Percentiles rank a stretch among this genome's conserved stretches.
Evolutionary conservation across 1,284 basidiomycete species (phyloP).

Genomic region (Trichosporon ovoides): DNA sequence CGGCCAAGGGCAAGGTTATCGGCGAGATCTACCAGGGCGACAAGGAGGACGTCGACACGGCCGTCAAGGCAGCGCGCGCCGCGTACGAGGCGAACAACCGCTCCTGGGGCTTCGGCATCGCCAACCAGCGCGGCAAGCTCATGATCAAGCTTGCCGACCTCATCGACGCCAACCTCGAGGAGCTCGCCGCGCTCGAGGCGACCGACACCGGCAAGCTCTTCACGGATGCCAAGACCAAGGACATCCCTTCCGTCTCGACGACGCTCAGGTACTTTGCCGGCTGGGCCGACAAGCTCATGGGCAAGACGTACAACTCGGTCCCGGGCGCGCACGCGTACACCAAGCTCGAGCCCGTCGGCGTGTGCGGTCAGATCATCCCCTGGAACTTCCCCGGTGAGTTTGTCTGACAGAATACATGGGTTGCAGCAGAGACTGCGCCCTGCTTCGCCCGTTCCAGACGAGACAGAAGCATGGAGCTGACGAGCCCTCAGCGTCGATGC

Average conservation of each 20-base stretch:
- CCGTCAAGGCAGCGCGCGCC: conserved; percentile 74
- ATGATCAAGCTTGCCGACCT: conserved; percentile 82
- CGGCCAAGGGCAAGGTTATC: conserved; percentile 56
- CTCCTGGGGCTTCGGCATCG: conserved; percentile 57
- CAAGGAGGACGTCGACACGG: conserved; percentile 68
- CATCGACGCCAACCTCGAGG: conserved; percentile 67
- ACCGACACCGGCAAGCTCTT: conserved; percentile 82
- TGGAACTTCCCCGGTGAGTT: conserved; percentile 60
- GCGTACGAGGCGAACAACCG: conserved; percentile 67
- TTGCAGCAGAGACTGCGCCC: neutral
- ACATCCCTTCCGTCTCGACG: conserved; percentile 73
- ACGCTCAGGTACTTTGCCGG: conserved; percentile 60
- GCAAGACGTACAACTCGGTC: conserved; percentile 50
- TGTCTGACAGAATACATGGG: conserved; percentile 10
- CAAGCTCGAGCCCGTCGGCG: conserved; percentile 50
- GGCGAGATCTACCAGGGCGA: conserved; percentile 34
- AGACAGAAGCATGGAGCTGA: neutral
- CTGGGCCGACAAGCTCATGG: conserved; percentile 66
- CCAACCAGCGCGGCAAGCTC: conserved; percentile 64
- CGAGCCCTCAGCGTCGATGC: conserved; percentile 65
- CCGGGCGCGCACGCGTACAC: conserved; percentile 51
- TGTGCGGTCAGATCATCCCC: conserved; percentile 82
- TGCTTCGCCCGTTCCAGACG: neutral
- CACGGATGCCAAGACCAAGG: conserved; percentile 68
- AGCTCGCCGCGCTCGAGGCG: conserved; percentile 67